Evolutionary conservation across 2,329 filamentous ascomycete species (phyloP).

Genomic region (Bipolaris zeicola): DNA sequence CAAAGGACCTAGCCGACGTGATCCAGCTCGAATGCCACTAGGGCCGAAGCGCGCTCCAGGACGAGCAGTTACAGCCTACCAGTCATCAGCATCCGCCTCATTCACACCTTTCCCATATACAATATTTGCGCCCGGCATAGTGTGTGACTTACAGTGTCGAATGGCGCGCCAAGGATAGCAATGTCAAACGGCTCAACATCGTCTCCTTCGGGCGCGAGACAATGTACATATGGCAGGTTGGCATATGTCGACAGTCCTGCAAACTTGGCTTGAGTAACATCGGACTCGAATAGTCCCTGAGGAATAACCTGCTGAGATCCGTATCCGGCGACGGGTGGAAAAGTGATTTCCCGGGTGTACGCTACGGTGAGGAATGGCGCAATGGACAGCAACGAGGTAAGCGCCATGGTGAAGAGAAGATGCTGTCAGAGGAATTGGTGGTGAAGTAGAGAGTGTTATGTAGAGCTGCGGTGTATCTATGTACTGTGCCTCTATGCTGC

Average conservation of each 20-base stretch:
- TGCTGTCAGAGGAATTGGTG: not conserved
- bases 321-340: slow-evolving; percentile 48
- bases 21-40: slow-evolving; percentile 58
- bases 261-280: slow-evolving; percentile 44
- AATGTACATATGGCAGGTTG: slow-evolving; percentile 57
- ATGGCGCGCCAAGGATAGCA: slow-evolving; percentile 56
- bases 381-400: not conserved
- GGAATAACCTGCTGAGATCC: slow-evolving; percentile 42
- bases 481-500: slow-evolving; percentile 4
- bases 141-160: slow-evolving; percentile 52
- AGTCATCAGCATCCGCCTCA: slow-evolving; percentile 8
- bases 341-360: slow-evolving; percentile 51
- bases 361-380: not conserved
- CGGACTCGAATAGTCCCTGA: slow-evolving; percentile 24
- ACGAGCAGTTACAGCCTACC: slow-evolving; percentile 56
- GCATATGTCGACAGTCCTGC: slow-evolving; percentile 55
- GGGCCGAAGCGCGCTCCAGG: slow-evolving; percentile 61
- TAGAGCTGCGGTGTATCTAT: not conserved
- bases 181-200: slow-evolving; percentile 55
- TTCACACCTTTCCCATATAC: not conserved
- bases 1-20: slow-evolving; percentile 53
- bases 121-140: not conserved
- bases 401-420: slow-evolving; percentile 1
- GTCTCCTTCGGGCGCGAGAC: slow-evolving; percentile 44
- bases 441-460: not conserved